phyloP scores from a whole-genome alignment of 225 moss, liverwort and hornwort species.

The Straminergon stramineum region DNA sequence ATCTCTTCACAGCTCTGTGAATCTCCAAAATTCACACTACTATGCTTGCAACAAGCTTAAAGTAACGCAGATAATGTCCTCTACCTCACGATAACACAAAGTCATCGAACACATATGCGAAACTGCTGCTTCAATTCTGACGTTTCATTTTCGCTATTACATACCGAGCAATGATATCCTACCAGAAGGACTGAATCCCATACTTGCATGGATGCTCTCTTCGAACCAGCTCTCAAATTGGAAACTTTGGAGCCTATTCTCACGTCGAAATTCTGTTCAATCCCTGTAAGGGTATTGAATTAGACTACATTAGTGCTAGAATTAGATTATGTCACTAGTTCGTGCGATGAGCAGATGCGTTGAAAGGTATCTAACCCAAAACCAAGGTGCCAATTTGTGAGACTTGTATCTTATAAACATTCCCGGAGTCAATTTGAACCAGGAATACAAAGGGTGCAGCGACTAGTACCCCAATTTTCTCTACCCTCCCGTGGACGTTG shows the following conservation, averaged over 20 bases:
- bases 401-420: too few relatives aligned
- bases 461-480: constrained; percentile 35
- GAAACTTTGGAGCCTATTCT: neutral
- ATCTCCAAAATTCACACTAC: neutral
- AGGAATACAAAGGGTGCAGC: neutral
- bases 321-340: neutral
- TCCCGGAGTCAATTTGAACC: neutral
- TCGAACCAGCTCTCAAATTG: neutral
- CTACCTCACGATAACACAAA: neutral
- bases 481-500: constrained; percentile 10
- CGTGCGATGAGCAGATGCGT: neutral
- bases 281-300: neutral
- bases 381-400: neutral
- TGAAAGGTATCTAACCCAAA: neutral
- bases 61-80: neutral
- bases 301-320: neutral
- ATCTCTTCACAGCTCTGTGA: neutral
- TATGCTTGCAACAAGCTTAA: neutral
- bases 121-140: neutral
- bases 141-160: neutral
- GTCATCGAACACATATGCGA: neutral
- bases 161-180: neutral
- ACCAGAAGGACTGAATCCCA: neutral
- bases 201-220: neutral
- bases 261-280: neutral